These are phyloP conservation scores for Conticribra weissflogii DNA, from an alignment of 108 stramenopile genomes.

Conservation along the genomic window DNA sequence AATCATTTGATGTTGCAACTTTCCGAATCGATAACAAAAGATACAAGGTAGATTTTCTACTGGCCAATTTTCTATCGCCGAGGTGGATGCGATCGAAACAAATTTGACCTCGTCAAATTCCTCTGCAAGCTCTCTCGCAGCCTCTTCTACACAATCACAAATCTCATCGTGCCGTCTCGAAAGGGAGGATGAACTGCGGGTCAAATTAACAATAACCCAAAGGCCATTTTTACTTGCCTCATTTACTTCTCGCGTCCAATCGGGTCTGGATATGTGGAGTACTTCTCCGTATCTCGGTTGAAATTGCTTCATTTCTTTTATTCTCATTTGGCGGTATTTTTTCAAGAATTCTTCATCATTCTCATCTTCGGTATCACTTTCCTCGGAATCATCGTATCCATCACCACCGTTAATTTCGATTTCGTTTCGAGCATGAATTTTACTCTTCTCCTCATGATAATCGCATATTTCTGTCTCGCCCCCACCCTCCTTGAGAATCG, in stretches of 20 bases:
- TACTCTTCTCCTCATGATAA: too few relatives aligned
- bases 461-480: conserved; percentile 8
- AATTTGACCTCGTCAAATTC: conserved; percentile 70
- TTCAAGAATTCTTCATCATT: conserved; percentile 65
- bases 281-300: conserved; percentile 42
- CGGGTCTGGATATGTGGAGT: conserved; percentile 57
- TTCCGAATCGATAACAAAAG: conserved; percentile 90
- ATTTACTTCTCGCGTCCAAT: conserved; percentile 80
- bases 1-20: conserved; percentile 80
- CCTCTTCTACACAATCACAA: conserved; percentile 51
- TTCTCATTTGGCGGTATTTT: conserved; percentile 60
- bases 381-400: conserved; percentile 37
- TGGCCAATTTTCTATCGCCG: conserved; percentile 94
- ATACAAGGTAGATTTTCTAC: conserved; percentile 85
- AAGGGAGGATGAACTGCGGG: conserved; percentile 31
- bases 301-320: conserved; percentile 53
- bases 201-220: conserved; percentile 76
- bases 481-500: conserved; percentile 19
- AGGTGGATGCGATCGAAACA: conserved; percentile 72
- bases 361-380: conserved; percentile 51
- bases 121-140: conserved; percentile 35
- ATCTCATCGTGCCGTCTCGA: conserved; percentile 44
- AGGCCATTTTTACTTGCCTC: conserved; percentile 56
- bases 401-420: conserved; percentile 11
- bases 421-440: too few relatives aligned